These are phyloP conservation scores for Apiospora marii DNA, from an alignment of 2,329 filamentous ascomycete genomes.

Conservation along the genomic window DNA sequence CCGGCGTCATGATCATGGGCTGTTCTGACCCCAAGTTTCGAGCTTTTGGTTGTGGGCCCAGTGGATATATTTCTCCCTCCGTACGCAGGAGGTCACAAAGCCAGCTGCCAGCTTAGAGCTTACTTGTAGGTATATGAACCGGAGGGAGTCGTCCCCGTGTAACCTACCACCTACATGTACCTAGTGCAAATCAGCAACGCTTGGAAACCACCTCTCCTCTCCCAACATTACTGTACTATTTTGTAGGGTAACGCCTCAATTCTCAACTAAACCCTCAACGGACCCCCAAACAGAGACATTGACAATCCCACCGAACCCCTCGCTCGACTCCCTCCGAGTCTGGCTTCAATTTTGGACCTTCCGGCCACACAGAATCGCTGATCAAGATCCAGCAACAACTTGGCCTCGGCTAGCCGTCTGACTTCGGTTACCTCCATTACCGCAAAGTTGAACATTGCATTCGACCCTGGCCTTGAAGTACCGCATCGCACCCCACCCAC, in stretches of 20 bases:
- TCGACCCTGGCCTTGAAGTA: neutral
- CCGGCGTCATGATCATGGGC: neutral
- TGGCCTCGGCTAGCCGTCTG: neutral
- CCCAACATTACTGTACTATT: neutral
- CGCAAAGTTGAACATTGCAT: neutral
- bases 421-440: neutral
- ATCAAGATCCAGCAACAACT: neutral
- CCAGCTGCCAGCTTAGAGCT: no score
- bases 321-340: neutral
- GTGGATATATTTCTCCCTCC: no score
- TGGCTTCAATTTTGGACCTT: neutral
- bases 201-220: neutral
- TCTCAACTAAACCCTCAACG: neutral
- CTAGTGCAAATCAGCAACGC: neutral
- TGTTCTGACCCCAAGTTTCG: neutral
- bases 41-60: constrained; percentile 2
- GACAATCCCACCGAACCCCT: neutral
- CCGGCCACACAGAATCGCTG: neutral
- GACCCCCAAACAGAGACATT: neutral
- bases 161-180: neutral
- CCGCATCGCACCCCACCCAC: neutral
- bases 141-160: neutral
- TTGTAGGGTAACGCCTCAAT: neutral
- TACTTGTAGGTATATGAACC: neutral
- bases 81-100: no score